A percentile compares a stretch with the other conserved stretches of the same genome.
Evolutionary conservation across 352 stramenopile genomes (phyloP).

Genomic region (Phytophthora nicotianae): DNA sequence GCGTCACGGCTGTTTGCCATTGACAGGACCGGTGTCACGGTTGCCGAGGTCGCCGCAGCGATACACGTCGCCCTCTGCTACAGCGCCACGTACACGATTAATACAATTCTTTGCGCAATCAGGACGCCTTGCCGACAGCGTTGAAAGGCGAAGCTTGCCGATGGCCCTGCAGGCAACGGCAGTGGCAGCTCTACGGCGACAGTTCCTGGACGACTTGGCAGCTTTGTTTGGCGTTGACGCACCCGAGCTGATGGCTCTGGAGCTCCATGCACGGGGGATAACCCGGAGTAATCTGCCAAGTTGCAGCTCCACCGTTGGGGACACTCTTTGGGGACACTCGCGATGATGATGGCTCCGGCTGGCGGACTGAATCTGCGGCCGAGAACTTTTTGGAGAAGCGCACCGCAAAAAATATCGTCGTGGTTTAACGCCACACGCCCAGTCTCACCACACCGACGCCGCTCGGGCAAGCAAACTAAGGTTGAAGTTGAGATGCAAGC

Average conservation of each 20-base stretch:
- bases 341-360: conserved; percentile 24
- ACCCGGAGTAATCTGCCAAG: not conserved
- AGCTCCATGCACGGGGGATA: not conserved
- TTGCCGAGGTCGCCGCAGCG: not conserved
- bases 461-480: not conserved
- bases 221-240: not conserved
- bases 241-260: not conserved
- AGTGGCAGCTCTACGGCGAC: conserved; percentile 2
- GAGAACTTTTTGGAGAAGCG: too few species aligned
- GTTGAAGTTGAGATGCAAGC: conserved; percentile 3
- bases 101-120: conserved; percentile 4
- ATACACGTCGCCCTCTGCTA: conserved; percentile 16
- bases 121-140: not conserved
- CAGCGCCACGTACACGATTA: not conserved
- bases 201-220: not conserved
- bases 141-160: not conserved
- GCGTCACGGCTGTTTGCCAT: conserved; percentile 26
- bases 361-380: conserved; percentile 4
- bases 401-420: conserved; percentile 7
- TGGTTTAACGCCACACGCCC: conserved; percentile 14
- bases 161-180: not conserved
- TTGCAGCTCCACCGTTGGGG: conserved; percentile 3
- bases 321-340: conserved; percentile 17
- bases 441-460: conserved; percentile 10
- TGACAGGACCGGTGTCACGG: conserved; percentile 17